Evolutionary conservation across 164 flowering plant genomes (phyloP).

Genomic region (Aristolochia contorta): DNA sequence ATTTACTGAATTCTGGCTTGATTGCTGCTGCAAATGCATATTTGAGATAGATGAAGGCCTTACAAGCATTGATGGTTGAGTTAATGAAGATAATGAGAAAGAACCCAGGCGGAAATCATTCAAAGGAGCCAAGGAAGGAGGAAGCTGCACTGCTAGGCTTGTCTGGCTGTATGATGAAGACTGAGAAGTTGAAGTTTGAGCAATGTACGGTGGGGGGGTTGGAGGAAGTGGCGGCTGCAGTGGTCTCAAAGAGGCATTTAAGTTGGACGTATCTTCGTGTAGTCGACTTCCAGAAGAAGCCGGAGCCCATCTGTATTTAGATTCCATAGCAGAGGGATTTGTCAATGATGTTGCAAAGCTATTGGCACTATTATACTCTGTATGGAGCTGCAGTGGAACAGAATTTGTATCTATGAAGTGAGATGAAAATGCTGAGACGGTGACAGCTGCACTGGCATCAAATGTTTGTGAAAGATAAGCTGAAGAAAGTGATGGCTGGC

Average conservation of each 20-base stretch:
- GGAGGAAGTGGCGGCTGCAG: constrained; percentile 84
- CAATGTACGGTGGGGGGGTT: constrained; percentile 68
- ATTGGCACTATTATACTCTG: constrained; percentile 34
- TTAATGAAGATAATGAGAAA: constrained; percentile 35
- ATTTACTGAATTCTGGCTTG: constrained; percentile 33
- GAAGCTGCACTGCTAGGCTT: constrained; percentile 30
- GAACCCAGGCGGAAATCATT: constrained; percentile 35
- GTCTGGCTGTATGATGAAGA: constrained; percentile 33
- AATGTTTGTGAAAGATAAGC: constrained; percentile 37
- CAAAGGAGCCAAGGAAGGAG: constrained; percentile 25
- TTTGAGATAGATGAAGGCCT: constrained; percentile 50
- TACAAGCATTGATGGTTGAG: constrained; percentile 33
- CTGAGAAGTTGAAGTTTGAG: constrained; percentile 32
- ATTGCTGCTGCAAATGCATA: constrained; percentile 40
- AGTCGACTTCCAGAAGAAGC: constrained; percentile 26
- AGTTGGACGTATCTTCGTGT: constrained; percentile 17
- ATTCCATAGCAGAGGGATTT: constrained; percentile 30
- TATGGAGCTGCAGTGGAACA: constrained; percentile 37
- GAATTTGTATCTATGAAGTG: constrained; percentile 13
- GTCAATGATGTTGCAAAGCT: constrained; percentile 21
- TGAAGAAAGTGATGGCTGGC: constrained; percentile 29
- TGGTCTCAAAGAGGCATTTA: constrained; percentile 52
- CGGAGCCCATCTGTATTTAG: constrained; percentile 38
- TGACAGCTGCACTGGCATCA: constrained; percentile 18
- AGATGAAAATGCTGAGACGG: constrained; percentile 1